phyloP scores from a whole-genome alignment of 345 rosid genomes.

The Rhizophora mangle region DNA sequence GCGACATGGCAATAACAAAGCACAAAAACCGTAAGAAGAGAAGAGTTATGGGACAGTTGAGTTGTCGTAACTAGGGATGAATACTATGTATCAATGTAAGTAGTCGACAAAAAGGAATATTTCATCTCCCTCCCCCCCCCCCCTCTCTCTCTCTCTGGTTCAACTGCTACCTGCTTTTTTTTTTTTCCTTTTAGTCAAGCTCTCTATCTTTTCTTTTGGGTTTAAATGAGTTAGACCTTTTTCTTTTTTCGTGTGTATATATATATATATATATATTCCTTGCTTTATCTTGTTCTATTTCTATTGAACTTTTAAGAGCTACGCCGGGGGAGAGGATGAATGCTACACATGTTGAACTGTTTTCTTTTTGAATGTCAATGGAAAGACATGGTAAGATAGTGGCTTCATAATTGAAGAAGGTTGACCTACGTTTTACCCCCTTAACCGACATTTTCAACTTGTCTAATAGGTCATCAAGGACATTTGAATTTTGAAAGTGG shows the following conservation, averaged over 20 bases:
- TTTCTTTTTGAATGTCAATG: not conserved
- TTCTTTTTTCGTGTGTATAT: no score
- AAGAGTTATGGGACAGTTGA: constrained; percentile 2
- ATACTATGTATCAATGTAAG: constrained; percentile 48
- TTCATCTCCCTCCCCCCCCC: not conserved
- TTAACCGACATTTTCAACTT: constrained; percentile 12
- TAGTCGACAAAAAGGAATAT: constrained; percentile 37
- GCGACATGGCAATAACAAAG: not conserved
- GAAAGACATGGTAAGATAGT: not conserved
- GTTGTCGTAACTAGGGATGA: constrained; percentile 42
- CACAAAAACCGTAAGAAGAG: constrained; percentile 15
- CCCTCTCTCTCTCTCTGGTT: not conserved
- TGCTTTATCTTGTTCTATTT: no score
- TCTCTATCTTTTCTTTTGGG: not conserved
- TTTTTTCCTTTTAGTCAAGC: not conserved
- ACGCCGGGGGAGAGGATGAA: not conserved
- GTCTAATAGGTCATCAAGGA: constrained; percentile 32
- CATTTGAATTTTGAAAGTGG: constrained; percentile 12
- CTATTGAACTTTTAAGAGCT: no score
- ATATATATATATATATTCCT: no score
- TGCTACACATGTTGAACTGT: not conserved
- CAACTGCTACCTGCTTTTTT: not conserved
- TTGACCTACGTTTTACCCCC: constrained; percentile 34
- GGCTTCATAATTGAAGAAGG: constrained; percentile 18
- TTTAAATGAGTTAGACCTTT: not conserved